phyloP scores from a whole-genome alignment of 768 basidiomycete species.

The Collybia sordida region DNA sequence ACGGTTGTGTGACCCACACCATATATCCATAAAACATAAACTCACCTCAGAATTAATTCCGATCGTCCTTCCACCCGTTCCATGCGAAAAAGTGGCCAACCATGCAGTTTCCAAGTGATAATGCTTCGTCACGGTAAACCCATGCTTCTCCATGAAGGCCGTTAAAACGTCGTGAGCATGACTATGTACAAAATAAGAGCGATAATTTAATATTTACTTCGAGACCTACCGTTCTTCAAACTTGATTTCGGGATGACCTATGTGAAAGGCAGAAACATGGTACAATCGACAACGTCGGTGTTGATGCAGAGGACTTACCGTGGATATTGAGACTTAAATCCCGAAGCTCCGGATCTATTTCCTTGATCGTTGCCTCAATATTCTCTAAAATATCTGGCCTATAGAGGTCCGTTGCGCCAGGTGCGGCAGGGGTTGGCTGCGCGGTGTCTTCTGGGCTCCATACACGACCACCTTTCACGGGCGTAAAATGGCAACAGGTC shows the following conservation, averaged over 20 bases:
- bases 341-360: conserved; percentile 54
- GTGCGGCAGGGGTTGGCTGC: conserved; percentile 29
- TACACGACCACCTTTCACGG: conserved; percentile 18
- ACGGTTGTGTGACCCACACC: not conserved
- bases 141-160: conserved; percentile 61
- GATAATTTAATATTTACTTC: not conserved
- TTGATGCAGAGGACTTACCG: conserved; percentile 37
- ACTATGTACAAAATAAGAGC: conserved; percentile 30
- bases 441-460: conserved; percentile 44
- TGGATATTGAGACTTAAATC: conserved; percentile 72
- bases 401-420: conserved; percentile 37
- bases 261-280: not conserved
- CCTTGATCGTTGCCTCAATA: conserved; percentile 56
- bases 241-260: conserved; percentile 69
- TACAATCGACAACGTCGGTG: too few relatives aligned
- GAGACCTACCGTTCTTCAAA: conserved; percentile 62
- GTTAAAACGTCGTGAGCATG: conserved; percentile 74
- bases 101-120: conserved; percentile 73
- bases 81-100: conserved; percentile 66
- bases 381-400: conserved; percentile 58
- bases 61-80: conserved; percentile 65
- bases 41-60: conserved; percentile 79
- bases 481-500: conserved; percentile 8
- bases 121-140: conserved; percentile 62
- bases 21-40: conserved; percentile 4